phyloP scores from a whole-genome alignment of 768 basidiomycete genomes.

The Macrolepiota albuminosa region DNA sequence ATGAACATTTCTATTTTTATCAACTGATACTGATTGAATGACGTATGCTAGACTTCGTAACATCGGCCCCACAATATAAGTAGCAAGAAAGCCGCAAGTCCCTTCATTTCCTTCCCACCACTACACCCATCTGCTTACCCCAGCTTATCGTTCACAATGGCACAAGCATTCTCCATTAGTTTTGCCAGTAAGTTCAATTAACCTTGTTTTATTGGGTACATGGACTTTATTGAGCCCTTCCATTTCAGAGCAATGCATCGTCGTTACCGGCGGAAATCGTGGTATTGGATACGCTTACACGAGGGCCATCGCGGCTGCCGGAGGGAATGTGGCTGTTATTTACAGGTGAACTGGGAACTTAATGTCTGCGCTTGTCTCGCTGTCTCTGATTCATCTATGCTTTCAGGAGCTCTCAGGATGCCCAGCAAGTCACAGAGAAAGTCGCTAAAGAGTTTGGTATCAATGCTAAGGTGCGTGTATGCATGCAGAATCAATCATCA shows the following conservation, averaged over 20 bases:
- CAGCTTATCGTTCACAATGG: constrained; percentile 1
- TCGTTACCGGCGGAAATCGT: constrained; percentile 60
- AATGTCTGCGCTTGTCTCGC: background rate
- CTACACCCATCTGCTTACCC: background rate
- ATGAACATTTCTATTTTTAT: background rate
- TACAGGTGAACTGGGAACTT: constrained; percentile 35
- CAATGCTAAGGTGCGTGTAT: constrained; percentile 33
- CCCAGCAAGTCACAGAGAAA: constrained; percentile 41
- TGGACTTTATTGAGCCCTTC: background rate
- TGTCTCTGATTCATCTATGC: background rate
- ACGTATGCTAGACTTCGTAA: background rate
- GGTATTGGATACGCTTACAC: constrained; percentile 58
- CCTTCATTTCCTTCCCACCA: background rate
- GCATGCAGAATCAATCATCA: background rate
- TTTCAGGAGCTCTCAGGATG: constrained; percentile 40
- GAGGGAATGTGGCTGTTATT: constrained; percentile 57
- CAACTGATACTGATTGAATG: background rate
- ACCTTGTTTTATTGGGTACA: background rate
- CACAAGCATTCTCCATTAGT: constrained; percentile 17
- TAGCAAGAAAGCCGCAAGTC: background rate
- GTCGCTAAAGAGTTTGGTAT: constrained; percentile 42
- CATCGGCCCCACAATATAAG: background rate
- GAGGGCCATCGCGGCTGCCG: constrained; percentile 47
- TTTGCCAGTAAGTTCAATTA: constrained; percentile 22
- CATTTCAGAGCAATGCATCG: constrained; percentile 37